Conservation (phyloP, 164 flowering plant species). For the Aristolochia fimbriata region DNA sequence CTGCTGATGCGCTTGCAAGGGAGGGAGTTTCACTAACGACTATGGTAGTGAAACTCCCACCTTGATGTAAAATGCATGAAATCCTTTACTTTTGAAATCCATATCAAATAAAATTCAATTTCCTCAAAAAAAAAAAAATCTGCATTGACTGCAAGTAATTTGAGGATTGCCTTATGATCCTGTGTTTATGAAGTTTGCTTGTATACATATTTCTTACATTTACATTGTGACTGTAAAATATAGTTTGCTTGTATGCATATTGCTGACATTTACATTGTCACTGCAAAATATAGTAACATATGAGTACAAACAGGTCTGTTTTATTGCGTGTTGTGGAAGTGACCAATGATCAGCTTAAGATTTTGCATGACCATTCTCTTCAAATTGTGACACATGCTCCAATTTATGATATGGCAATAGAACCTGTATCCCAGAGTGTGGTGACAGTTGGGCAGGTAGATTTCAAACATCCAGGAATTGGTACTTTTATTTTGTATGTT, state of each 20-base stretch:
- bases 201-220: too few species aligned
- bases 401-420: conserved; percentile 59
- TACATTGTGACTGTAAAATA: background rate
- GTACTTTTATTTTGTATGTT: background rate
- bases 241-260: background rate
- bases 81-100: too few species aligned
- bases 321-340: conserved; percentile 42
- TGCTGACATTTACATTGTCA: background rate
- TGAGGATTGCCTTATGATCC: background rate
- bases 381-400: conserved; percentile 50
- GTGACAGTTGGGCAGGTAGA: conserved; percentile 66
- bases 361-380: conserved; percentile 20
- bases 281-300: too few species aligned
- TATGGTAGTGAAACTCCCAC: too few species aligned
- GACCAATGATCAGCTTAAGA: conserved; percentile 19
- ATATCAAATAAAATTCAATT: too few species aligned
- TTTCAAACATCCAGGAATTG: background rate
- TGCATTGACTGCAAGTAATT: too few species aligned
- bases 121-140: too few species aligned
- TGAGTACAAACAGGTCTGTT: conserved; percentile 29
- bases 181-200: background rate
- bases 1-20: too few species aligned
- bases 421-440: conserved; percentile 37
- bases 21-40: too few species aligned
- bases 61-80: too few species aligned